These are phyloP conservation scores for Globisporangium irregulare DNA, from an alignment of 352 stramenopile genomes.

Conservation along the genomic window DNA sequence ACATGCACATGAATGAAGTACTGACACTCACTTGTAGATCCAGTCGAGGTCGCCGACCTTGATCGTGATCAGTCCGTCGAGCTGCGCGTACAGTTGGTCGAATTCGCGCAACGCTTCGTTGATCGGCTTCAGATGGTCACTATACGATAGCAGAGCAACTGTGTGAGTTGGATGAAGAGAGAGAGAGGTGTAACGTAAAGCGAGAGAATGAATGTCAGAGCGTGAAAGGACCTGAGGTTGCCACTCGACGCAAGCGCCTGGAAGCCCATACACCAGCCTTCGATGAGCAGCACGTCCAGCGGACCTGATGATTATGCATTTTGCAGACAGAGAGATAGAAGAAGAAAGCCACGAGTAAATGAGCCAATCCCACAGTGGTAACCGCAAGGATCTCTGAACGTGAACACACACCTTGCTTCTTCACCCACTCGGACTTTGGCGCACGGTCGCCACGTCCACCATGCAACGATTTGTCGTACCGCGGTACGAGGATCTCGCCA, in stretches of 20 bases:
- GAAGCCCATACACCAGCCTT: slow-evolving; percentile 87
- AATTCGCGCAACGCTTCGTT: slow-evolving; percentile 65
- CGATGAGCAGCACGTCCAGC: slow-evolving; percentile 78
- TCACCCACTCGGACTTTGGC: slow-evolving; percentile 49
- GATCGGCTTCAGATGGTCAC: slow-evolving; percentile 54
- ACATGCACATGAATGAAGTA: not conserved
- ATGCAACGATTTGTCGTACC: slow-evolving; percentile 81
- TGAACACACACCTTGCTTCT: slow-evolving; percentile 40
- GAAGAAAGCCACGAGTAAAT: not conserved
- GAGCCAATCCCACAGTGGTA: not conserved
- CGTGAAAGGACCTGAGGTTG: slow-evolving; percentile 30
- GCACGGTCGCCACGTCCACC: slow-evolving; percentile 71
- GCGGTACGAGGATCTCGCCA: slow-evolving; percentile 50
- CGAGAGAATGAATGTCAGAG: not conserved
- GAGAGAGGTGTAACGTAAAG: not conserved
- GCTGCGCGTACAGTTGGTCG: slow-evolving; percentile 58
- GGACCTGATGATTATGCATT: slow-evolving; percentile 35
- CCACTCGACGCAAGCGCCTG: slow-evolving; percentile 38
- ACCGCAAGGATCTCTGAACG: not conserved
- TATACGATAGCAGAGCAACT: slow-evolving; percentile 16
- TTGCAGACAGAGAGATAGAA: not conserved
- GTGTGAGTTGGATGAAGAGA: not conserved
- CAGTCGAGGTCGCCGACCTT: slow-evolving; percentile 70
- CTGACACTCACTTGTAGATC: slow-evolving; percentile 71
- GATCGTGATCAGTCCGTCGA: slow-evolving; percentile 72